Evolutionary conservation across 2,329 filamentous ascomycete species (phyloP), one percentile per base, ranked within the genome.

Genomic region (Blumeriella jaapii): DNA sequence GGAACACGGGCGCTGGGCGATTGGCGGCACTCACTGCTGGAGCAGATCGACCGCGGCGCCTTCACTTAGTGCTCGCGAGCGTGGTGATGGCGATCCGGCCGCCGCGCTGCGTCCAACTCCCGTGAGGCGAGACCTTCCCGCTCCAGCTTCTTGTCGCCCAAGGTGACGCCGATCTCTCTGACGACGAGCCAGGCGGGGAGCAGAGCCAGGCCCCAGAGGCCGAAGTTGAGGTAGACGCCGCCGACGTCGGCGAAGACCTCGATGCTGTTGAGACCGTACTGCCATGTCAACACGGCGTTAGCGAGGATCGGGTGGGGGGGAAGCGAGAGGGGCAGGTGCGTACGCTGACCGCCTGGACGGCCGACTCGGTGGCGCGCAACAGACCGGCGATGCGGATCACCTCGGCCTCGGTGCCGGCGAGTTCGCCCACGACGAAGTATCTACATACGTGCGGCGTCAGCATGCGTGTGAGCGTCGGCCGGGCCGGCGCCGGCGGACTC

Each of bases 191-290:
- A 85, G 0, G 74, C 77, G 0, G 79, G 80, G 2, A 66, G 45
- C 8, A 84, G 59, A 0, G 78, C 65, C 0, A 79, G 45, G 0
- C 61, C 78, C 77, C 78, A 84, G 0, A 84, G 60, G 0, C 60
- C 69, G 51, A 83, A 82, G 49, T 83, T 84, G 48, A 82, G 60
- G 50, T 84, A 84, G 0, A 82, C 65, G 11, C 65, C 74, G 2
- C 78, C 79, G 2, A 81, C 66, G 31, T 75, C 60, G 2, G 69
- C 77, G 53, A 84, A 77, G 5, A 81, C 53, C 0, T 61, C 58
- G 7, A 82, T 46, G 2, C 73, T 76, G 6, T 68, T 71, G 0
- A 83, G 55, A 0, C 79, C 80, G 40, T 84, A 85, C 60, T 65
- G 18, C 7, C 5, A 1, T 18, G 2, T 5, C 12, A n/a, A n/a